A percentile compares a stretch with the other conserved stretches of the same genome.
phyloP scores from a whole-genome alignment of 1,284 basidiomycete genomes.

The Trichosporon ovoides region DNA sequence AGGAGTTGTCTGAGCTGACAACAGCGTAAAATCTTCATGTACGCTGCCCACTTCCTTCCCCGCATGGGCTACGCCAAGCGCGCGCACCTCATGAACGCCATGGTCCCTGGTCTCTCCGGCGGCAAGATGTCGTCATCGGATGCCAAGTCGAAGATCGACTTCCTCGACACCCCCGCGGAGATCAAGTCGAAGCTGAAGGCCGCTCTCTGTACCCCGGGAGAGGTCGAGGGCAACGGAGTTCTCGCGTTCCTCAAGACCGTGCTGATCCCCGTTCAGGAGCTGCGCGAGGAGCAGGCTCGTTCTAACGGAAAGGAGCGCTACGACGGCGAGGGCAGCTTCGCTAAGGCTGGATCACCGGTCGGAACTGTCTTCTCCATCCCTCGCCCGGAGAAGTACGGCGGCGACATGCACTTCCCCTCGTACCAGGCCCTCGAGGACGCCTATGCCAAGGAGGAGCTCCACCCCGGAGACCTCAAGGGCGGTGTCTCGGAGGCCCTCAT shows the following conservation, averaged over 20 bases:
- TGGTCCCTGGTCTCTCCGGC: conserved; percentile 92
- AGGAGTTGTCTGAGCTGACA: neutral
- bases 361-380: conserved; percentile 77
- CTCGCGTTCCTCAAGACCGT: conserved; percentile 85
- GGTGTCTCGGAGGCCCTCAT: conserved; percentile 74
- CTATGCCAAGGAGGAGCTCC: conserved; percentile 70
- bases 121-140: conserved; percentile 99
- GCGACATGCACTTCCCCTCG: conserved; percentile 65
- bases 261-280: conserved; percentile 76
- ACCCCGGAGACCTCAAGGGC: conserved; percentile 86
- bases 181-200: conserved; percentile 85
- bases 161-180: conserved; percentile 79
- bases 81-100: conserved; percentile 95
- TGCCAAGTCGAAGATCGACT: conserved; percentile 95
- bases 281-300: conserved; percentile 58
- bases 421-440: conserved; percentile 69
- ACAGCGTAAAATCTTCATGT: conserved; percentile 97
- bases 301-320: conserved; percentile 34
- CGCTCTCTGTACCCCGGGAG: conserved; percentile 94
- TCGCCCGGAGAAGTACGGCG: conserved; percentile 77
- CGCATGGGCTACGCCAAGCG: conserved; percentile 89
- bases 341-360: conserved; percentile 63
- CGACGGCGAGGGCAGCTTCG: conserved; percentile 55
- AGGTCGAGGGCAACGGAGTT: conserved; percentile 81
- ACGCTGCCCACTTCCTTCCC: conserved; percentile 92